A percentile compares a stretch with the other conserved stretches of the same genome.
Conservation (phyloP, 352 stramenopile genomes). For the Globisporangium megalacanthum region DNA sequence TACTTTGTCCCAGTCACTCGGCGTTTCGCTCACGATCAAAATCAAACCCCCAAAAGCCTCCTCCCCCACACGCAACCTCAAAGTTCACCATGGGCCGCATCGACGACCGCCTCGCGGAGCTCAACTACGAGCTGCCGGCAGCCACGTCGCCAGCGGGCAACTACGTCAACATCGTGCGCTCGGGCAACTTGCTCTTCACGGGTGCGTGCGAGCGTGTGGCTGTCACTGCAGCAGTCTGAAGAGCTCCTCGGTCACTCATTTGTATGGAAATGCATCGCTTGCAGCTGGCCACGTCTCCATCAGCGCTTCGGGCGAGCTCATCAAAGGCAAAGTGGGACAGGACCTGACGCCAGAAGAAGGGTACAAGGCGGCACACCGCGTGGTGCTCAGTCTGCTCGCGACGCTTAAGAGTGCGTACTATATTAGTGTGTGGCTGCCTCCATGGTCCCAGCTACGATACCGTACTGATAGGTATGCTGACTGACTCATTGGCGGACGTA, state of each 20-base stretch:
- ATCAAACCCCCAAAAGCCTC: too few species aligned
- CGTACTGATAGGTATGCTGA: too few species aligned
- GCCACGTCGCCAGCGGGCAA: conserved; percentile 61
- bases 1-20: too few species aligned
- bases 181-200: conserved; percentile 72
- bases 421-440: too few species aligned
- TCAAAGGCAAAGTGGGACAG: conserved; percentile 76
- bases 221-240: too few species aligned
- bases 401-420: conserved; percentile 73
- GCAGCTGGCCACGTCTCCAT: conserved; percentile 68
- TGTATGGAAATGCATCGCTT: background rate
- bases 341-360: conserved; percentile 80
- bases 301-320: conserved; percentile 42
- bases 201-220: conserved; percentile 63
- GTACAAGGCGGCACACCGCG: conserved; percentile 73
- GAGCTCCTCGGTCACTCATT: conserved; percentile 23
- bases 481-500: too few species aligned
- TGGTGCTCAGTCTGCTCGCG: conserved; percentile 80
- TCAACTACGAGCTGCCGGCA: conserved; percentile 62
- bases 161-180: conserved; percentile 54
- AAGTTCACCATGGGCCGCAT: too few species aligned
- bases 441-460: too few species aligned
- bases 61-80: too few species aligned
- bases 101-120: conserved; percentile 55
- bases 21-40: too few species aligned